Percentiles rank a stretch among this genome's conserved stretches.
Conservation (phyloP, 2,329 filamentous ascomycete genomes). For the Cordyceps pruinosa region DNA sequence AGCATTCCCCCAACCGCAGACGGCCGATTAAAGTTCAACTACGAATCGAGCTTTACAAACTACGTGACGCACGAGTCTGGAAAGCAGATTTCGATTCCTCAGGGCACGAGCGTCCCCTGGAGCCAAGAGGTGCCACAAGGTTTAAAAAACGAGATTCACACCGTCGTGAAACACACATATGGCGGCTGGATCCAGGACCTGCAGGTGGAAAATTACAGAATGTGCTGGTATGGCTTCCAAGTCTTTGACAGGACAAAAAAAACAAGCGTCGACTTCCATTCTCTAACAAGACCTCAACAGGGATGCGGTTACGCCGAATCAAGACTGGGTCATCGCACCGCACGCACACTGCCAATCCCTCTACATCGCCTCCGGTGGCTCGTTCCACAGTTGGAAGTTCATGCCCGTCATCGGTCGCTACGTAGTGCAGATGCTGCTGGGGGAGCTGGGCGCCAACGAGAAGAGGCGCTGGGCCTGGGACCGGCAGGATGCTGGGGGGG, state of each 20-base stretch:
- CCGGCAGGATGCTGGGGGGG: not conserved
- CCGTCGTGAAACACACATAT: not conserved
- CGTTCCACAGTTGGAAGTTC: not conserved
- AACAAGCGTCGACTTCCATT: not conserved
- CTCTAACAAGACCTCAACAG: not conserved
- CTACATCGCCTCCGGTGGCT: not conserved
- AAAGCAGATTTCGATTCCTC: too few species aligned
- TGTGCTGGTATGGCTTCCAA: not conserved
- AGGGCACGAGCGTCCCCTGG: too few species aligned
- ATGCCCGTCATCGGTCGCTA: not conserved
- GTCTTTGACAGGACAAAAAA: too few species aligned
- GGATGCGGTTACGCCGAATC: not conserved
- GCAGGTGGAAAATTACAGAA: not conserved
- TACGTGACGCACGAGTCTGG: too few species aligned
- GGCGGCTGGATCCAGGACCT: not conserved
- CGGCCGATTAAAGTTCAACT: too few species aligned
- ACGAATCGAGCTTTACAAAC: too few species aligned
- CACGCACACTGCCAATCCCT: not conserved
- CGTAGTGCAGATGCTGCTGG: not conserved
- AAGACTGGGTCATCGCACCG: not conserved
- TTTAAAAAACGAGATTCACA: not conserved
- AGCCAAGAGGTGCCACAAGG: not conserved
- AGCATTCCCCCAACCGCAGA: too few species aligned
- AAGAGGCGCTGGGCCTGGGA: not conserved
- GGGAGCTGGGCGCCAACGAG: not conserved